Conservation (phyloP, 228 moss, liverwort and hornwort species). For the Sphagnum magellanicum region DNA sequence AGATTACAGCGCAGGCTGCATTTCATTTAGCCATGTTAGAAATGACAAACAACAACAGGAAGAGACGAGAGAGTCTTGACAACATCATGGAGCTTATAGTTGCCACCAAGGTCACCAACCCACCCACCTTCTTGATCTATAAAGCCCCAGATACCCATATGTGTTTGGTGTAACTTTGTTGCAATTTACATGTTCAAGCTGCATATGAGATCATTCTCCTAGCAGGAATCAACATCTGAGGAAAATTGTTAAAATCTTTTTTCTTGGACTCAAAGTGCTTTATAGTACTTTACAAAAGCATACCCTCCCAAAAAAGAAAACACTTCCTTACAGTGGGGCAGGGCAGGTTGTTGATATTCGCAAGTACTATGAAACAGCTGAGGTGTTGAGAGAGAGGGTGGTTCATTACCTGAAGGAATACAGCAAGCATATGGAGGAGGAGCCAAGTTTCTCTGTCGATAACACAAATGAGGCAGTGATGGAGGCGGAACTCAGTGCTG, state of each 20-base stretch:
- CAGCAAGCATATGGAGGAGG: constrained; percentile 36
- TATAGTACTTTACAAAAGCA: too few relatives aligned
- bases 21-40: constrained; percentile 49
- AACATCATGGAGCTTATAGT: constrained; percentile 29
- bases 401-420: constrained; percentile 48
- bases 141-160: neutral
- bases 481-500: constrained; percentile 58
- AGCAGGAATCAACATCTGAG: neutral
- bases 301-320: too few relatives aligned
- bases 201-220: neutral
- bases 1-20: constrained; percentile 60
- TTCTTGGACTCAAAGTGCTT: too few relatives aligned
- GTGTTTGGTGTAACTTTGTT: neutral
- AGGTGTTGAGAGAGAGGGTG: constrained; percentile 47
- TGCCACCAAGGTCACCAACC: constrained; percentile 39
- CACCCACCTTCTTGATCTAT: too few relatives aligned
- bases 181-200: neutral
- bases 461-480: constrained; percentile 4
- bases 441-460: neutral
- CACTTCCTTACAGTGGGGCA: neutral
- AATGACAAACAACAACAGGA: constrained; percentile 14
- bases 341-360: constrained; percentile 60
- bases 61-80: constrained; percentile 17
- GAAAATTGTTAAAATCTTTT: too few relatives aligned
- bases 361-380: constrained; percentile 57